Percentiles rank a stretch among this genome's conserved stretches.
Conservation (phyloP, 2,329 filamentous ascomycete genomes). For the Myriosclerotinia curreyana region DNA sequence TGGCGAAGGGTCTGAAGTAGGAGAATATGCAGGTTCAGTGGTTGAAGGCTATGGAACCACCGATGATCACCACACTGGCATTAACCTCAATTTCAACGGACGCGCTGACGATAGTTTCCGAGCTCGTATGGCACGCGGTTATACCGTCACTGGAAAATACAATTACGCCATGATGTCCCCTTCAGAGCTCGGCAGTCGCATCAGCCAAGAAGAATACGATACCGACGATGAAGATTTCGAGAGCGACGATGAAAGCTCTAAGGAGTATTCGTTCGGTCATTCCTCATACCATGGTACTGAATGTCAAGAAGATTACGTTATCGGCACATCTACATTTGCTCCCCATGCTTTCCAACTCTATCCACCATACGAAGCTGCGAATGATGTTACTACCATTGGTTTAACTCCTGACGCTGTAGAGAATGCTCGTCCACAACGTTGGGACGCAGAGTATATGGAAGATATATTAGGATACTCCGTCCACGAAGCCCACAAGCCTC, state of each 20-base stretch:
- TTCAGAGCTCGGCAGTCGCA: neutral
- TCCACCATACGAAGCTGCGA: neutral
- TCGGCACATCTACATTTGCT: conserved; percentile 5
- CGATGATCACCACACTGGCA: neutral
- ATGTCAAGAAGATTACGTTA: conserved; percentile 12
- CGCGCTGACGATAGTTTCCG: neutral
- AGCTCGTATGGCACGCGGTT: neutral
- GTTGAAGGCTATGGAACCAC: conserved; percentile 10
- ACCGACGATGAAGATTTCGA: neutral
- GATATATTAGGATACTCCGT: neutral
- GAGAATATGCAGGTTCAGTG: conserved; percentile 6
- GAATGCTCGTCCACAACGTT: neutral
- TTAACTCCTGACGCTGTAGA: neutral
- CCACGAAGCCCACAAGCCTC: neutral
- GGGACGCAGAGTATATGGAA: conserved; percentile 3
- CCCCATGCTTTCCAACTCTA: conserved; percentile 5
- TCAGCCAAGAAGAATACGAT: conserved; percentile 1
- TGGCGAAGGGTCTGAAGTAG: neutral
- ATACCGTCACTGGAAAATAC: neutral
- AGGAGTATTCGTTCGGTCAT: neutral
- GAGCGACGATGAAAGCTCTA: neutral
- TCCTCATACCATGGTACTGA: conserved; percentile 11
- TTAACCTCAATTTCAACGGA: neutral
- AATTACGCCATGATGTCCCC: neutral
- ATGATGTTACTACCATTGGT: neutral